These are phyloP conservation scores for Scenedesmus sp. DNA, from an alignment of 163 green algal species.

Conservation along the genomic window DNA sequence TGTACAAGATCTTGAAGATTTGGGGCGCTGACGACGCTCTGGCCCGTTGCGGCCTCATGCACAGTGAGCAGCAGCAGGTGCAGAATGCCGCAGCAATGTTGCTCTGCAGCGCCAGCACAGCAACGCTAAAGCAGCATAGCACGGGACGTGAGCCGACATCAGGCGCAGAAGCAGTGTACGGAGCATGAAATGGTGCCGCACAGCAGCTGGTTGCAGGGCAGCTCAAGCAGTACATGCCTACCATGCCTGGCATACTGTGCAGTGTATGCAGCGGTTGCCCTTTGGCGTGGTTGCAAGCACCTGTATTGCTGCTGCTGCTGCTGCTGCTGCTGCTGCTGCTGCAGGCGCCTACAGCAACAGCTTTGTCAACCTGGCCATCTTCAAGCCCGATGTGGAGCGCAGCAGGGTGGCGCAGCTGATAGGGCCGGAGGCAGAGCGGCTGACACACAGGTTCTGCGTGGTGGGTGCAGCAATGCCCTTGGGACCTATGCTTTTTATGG, in stretches of 20 bases:
- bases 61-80: slow-evolving; percentile 35
- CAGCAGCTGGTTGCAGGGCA: not conserved
- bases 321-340: not conserved
- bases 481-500: too few species aligned
- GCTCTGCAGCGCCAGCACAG: not conserved
- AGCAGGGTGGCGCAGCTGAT: slow-evolving; percentile 47
- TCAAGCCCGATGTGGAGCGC: slow-evolving; percentile 56
- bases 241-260: not conserved
- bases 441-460: slow-evolving; percentile 60
- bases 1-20: slow-evolving; percentile 67
- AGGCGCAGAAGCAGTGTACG: not conserved
- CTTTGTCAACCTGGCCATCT: slow-evolving; percentile 65
- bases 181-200: not conserved
- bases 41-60: slow-evolving; percentile 57
- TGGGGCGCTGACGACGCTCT: slow-evolving; percentile 59
- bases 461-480: not conserved
- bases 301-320: not conserved
- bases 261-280: not conserved
- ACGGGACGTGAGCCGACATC: too few species aligned
- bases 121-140: not conserved
- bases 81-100: too few species aligned
- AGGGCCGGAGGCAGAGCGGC: slow-evolving; percentile 54
- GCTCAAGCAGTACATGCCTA: not conserved
- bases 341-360: slow-evolving; percentile 60
- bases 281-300: not conserved